Percentiles rank a stretch among this genome's conserved stretches.
phyloP scores from a whole-genome alignment of 2,329 filamentous ascomycete genomes.

The Dryadomyces quercus-mongolicae region DNA sequence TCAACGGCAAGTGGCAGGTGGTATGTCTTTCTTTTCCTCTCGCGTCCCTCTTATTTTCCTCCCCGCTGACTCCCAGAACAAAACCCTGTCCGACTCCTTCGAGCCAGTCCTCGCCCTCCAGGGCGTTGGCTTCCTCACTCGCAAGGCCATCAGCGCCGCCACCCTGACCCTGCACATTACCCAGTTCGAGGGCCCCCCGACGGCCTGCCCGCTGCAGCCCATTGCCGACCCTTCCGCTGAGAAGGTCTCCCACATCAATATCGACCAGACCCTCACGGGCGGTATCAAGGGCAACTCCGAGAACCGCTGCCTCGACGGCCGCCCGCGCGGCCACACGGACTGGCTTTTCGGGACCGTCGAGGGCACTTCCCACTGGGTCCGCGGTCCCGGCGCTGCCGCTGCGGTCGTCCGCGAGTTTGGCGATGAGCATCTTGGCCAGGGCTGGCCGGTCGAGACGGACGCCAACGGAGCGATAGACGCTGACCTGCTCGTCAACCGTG shows the following conservation, averaged over 20 bases:
- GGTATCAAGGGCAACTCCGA: constrained; percentile 54
- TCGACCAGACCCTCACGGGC: constrained; percentile 59
- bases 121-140: constrained; percentile 58
- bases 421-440: constrained; percentile 30
- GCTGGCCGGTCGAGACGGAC: constrained; percentile 35
- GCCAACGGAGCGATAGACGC: constrained; percentile 14
- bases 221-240: constrained; percentile 7
- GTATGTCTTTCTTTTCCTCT: constrained; percentile 29
- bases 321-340: constrained; percentile 54
- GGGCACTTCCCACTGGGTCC: constrained; percentile 43
- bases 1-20: constrained; percentile 59
- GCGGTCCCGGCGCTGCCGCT: constrained; percentile 17
- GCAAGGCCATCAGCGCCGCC: constrained; percentile 59
- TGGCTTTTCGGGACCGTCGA: constrained; percentile 65
- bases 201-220: constrained; percentile 22
- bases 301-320: constrained; percentile 39
- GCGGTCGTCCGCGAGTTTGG: constrained; percentile 44
- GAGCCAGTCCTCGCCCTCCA: constrained; percentile 61
- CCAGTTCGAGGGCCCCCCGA: constrained; percentile 35
- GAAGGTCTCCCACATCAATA: constrained; percentile 48
- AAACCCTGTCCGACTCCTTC: constrained; percentile 54
- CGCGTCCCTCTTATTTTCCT: neutral
- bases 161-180: constrained; percentile 55
- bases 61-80: constrained; percentile 47
- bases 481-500: constrained; percentile 52